Evolutionary conservation across 495 filamentous ascomycete species (phyloP), one percentile per base, ranked within the genome.

Genomic region (Elaphomyces granulatus): DNA sequence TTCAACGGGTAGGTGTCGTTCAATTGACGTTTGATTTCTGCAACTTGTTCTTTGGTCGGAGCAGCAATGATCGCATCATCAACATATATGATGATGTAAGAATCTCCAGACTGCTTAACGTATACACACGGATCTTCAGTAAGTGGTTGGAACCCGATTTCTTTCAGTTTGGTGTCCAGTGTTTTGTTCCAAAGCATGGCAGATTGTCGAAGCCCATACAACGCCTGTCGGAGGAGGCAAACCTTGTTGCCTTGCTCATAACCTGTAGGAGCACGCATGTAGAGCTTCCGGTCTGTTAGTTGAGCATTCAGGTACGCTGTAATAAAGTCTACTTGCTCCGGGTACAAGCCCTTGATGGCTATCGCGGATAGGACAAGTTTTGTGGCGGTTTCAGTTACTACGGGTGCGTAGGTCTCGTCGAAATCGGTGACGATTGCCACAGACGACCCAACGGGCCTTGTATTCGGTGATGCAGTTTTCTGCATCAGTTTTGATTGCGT

Each of bases 381-480:
- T 17, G 20, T 20, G 14, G 15, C 17, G 2, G 34, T 33, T 15
- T 41, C 38, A 2, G 15, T 8, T 34, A 20, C 30, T 3, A 41
- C 38, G 2, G 38, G 31, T 2, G 38, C 32, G n/a, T 32, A 41
- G 10, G 15, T 41, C 2, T 34, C 30, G 1, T 20, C 14, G 43
- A 56, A 67, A 40, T 66, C 49, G 16, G 60, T 44, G 15, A 53
- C 55, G 34, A 15, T 41, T 41, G 8, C 31, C 38, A 21, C 38
- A 41, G 4, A 20, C 38, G 7, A 41, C 38, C 38, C 38, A 41
- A 17, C 38, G 3, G 8, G 38, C 38, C 2, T 32, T 15, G 14
- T 18, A 41, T 20, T 41, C 38, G 3, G 12, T 10, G 15, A 41
- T 14, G 1, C 7, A 19, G 30, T 32, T 32, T 17, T 41, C 38